phyloP scores from a whole-genome alignment of 345 rosid genomes.

The Eucalyptus albens region DNA sequence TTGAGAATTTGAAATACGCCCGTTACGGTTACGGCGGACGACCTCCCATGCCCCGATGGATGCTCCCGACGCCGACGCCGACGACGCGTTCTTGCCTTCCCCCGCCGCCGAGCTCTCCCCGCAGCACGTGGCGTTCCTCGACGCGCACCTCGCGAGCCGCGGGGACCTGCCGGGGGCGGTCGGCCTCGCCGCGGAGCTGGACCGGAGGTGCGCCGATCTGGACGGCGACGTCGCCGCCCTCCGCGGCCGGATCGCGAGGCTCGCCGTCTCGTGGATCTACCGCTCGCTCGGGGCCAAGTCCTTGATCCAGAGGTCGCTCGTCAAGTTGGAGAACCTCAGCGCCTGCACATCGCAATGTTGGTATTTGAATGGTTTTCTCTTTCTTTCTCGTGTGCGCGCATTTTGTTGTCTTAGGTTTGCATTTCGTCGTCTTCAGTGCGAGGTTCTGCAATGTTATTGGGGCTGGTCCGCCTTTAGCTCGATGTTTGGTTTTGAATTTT shows the following conservation, averaged over 20 bases:
- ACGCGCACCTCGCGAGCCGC: slow-evolving; percentile 24
- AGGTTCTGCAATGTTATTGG: background rate
- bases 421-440: background rate
- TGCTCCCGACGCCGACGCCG: background rate
- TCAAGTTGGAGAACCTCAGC: slow-evolving; percentile 22
- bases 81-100: slow-evolving; percentile 15
- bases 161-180: slow-evolving; percentile 26
- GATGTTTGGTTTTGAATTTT: background rate
- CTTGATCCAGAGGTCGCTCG: slow-evolving; percentile 17
- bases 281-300: slow-evolving; percentile 33
- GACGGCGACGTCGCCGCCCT: slow-evolving; percentile 23
- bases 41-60: background rate
- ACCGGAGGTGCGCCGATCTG: slow-evolving; percentile 8
- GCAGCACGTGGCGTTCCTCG: slow-evolving; percentile 15
- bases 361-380: background rate
- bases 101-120: slow-evolving; percentile 7
- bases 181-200: slow-evolving; percentile 18
- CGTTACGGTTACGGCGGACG: background rate
- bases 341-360: slow-evolving; percentile 16
- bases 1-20: background rate
- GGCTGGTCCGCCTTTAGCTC: background rate
- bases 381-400: background rate
- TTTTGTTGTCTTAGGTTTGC: background rate
- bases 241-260: slow-evolving; percentile 23
- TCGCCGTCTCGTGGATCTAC: slow-evolving; percentile 60